A percentile compares a stretch with the other conserved stretches of the same genome.
Conservation (phyloP, 352 stramenopile genomes). For the Halophytophthora polymorphica region DNA sequence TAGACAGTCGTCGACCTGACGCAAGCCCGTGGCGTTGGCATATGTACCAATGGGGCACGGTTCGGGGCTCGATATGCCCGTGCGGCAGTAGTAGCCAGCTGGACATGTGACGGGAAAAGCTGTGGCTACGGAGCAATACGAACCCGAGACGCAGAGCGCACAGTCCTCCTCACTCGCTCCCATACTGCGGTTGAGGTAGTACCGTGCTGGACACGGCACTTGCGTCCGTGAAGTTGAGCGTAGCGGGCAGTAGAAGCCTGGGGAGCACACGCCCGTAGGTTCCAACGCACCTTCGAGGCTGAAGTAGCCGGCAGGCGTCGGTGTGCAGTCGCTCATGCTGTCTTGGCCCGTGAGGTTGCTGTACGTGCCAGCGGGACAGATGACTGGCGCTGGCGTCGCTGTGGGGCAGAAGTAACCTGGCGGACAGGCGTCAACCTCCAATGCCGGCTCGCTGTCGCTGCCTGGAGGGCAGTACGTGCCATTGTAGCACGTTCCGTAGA, state of each 20-base stretch:
- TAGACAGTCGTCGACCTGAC: slow-evolving; percentile 81
- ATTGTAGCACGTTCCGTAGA: slow-evolving; percentile 84
- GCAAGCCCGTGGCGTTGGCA: slow-evolving; percentile 71
- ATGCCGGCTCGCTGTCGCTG: slow-evolving; percentile 62
- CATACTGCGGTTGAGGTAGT: slow-evolving; percentile 66
- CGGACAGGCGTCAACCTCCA: slow-evolving; percentile 75
- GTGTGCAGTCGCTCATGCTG: slow-evolving; percentile 63
- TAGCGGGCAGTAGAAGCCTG: slow-evolving; percentile 85
- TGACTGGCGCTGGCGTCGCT: slow-evolving; percentile 54
- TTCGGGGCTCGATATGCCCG: slow-evolving; percentile 64
- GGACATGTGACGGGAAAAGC: slow-evolving; percentile 69
- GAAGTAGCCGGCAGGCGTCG: slow-evolving; percentile 66
- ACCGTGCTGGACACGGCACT: slow-evolving; percentile 71
- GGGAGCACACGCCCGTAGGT: slow-evolving; percentile 53
- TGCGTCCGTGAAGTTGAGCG: slow-evolving; percentile 67
- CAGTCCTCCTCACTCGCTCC: slow-evolving; percentile 73
- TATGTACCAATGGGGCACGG: slow-evolving; percentile 91
- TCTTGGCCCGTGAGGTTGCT: slow-evolving; percentile 82
- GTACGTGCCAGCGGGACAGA: slow-evolving; percentile 84
- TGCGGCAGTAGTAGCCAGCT: slow-evolving; percentile 86
- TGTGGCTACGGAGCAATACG: slow-evolving; percentile 64
- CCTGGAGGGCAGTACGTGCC: slow-evolving; percentile 80
- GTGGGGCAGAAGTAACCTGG: slow-evolving; percentile 77
- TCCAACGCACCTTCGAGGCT: slow-evolving; percentile 59
- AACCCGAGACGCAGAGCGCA: slow-evolving; percentile 60